Evolutionary conservation across 352 stramenopile species (phyloP).

Genomic region (Phytophthora foliorum): DNA sequence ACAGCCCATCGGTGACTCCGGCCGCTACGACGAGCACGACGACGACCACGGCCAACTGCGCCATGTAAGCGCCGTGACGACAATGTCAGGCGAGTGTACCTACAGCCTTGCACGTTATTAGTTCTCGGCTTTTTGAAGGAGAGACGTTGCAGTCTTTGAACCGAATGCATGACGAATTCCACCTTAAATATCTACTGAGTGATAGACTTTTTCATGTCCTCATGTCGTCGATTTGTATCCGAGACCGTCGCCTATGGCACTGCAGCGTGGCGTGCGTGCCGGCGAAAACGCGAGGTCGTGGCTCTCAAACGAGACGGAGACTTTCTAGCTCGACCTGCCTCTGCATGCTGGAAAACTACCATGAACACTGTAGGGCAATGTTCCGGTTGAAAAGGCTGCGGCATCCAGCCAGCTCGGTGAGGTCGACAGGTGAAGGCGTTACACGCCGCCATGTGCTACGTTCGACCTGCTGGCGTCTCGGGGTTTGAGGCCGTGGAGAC

Average conservation of each 20-base stretch:
- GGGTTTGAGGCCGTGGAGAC: slow-evolving; percentile 14
- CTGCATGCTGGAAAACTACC: too few species aligned
- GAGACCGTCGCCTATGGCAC: background rate
- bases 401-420: slow-evolving; percentile 28
- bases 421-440: slow-evolving; percentile 16
- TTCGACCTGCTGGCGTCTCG: slow-evolving; percentile 20
- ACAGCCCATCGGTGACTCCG: slow-evolving; percentile 33
- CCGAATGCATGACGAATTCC: slow-evolving; percentile 23
- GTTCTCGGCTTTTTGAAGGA: slow-evolving; percentile 25
- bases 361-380: too few species aligned
- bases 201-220: slow-evolving; percentile 30
- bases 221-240: slow-evolving; percentile 21
- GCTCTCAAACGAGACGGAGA: slow-evolving; percentile 27
- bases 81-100: too few species aligned
- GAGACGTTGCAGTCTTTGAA: slow-evolving; percentile 19
- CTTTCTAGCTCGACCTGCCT: slow-evolving; percentile 3
- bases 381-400: slow-evolving; percentile 8
- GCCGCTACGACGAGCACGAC: slow-evolving; percentile 30
- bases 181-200: slow-evolving; percentile 25
- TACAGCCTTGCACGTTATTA: background rate
- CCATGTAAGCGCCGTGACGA: slow-evolving; percentile 31
- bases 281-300: slow-evolving; percentile 21
- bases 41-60: slow-evolving; percentile 34
- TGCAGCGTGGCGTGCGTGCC: slow-evolving; percentile 20
- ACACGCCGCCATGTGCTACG: slow-evolving; percentile 24